Evolutionary conservation across 805 yeast species (phyloP), one percentile per base, ranked within the genome.

Genomic region (Lipomyces mesembrius): DNA sequence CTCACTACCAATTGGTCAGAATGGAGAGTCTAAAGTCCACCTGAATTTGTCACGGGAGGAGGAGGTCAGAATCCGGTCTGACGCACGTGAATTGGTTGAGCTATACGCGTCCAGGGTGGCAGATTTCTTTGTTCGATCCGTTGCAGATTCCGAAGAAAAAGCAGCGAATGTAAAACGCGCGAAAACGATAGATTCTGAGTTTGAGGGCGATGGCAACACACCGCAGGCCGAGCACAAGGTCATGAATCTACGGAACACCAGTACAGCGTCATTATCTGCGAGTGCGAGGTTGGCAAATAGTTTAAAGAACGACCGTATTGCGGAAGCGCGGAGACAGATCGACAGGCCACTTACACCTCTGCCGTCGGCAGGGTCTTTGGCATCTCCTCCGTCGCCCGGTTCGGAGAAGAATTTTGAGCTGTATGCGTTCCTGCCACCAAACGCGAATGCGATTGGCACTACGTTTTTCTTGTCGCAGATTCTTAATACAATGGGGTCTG

Each of bases 361-460:
- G 46, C 32, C 37, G 25, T 56, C 27, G 49, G 63, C 46, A 14
- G n/a, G 55, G 54, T 12, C 51, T 29, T 27, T 54, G 14, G 32
- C 69, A 69, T 1, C 72, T 77, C 49, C 61, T 17, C 9, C 60
- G 34, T 53, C 70, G 14, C 63, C 63, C 12, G 52, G 46, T 4
- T 32, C 60, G 8, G 34, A 54, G 34, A 64, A 59, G 22, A 56
- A 51, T 7, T 69, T 43, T 29, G 65, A 69, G 32, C 43, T 63
- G 22, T 72, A 72, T 74, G 88, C 88, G 0, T 87, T 87, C 72
- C 74, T 88, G 27, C 93, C 94, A 2, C 88, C 88, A 0, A 80
- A 81, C 62, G 81, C 92, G 0, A 90, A 88, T 73, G 84, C 89
- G 8, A 78, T 90, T 29, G 82, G 90, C 57, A 81, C 89, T 2